Conservation (phyloP, 2,329 filamentous ascomycete species). For the Leptodontidium sp. region DNA sequence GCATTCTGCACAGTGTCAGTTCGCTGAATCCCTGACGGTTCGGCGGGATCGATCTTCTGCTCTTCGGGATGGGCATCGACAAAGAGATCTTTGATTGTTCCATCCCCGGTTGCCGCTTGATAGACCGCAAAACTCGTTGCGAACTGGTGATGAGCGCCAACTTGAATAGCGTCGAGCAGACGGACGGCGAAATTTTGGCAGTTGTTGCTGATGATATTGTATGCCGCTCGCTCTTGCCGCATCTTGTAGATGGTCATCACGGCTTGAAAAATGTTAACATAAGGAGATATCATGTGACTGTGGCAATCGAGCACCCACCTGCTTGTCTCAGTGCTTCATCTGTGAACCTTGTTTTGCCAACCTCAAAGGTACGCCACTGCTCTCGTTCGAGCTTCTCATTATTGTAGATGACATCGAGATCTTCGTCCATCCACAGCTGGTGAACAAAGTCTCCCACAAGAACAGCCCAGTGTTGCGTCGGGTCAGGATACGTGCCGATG, state of each 20-base stretch:
- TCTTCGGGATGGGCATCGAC: constrained; percentile 47
- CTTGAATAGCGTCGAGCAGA: constrained; percentile 62
- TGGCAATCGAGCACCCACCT: constrained; percentile 47
- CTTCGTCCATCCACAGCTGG: constrained; percentile 69
- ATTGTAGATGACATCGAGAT: constrained; percentile 64
- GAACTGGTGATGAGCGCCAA: constrained; percentile 59
- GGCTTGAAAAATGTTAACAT: constrained; percentile 45
- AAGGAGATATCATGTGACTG: not conserved
- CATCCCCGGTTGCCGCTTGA: constrained; percentile 57
- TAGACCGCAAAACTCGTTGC: constrained; percentile 63
- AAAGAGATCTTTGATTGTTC: constrained; percentile 62
- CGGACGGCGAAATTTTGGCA: constrained; percentile 64
- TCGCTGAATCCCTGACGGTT: constrained; percentile 39
- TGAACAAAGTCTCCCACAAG: constrained; percentile 63
- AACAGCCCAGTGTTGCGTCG: constrained; percentile 68
- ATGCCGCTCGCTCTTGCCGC: constrained; percentile 56
- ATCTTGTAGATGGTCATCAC: constrained; percentile 63
- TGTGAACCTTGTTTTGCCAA: constrained; percentile 62
- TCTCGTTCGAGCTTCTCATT: constrained; percentile 56
- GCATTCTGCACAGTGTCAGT: constrained; percentile 57
- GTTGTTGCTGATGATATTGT: constrained; percentile 68
- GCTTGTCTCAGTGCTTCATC: constrained; percentile 60
- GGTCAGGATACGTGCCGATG: constrained; percentile 63
- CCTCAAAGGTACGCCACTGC: constrained; percentile 60
- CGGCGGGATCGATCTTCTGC: constrained; percentile 43